Percentiles rank a stretch among this genome's conserved stretches.
Evolutionary conservation across 225 moss, liverwort and hornwort species (phyloP).

Genomic region (Bryum argenteum): DNA sequence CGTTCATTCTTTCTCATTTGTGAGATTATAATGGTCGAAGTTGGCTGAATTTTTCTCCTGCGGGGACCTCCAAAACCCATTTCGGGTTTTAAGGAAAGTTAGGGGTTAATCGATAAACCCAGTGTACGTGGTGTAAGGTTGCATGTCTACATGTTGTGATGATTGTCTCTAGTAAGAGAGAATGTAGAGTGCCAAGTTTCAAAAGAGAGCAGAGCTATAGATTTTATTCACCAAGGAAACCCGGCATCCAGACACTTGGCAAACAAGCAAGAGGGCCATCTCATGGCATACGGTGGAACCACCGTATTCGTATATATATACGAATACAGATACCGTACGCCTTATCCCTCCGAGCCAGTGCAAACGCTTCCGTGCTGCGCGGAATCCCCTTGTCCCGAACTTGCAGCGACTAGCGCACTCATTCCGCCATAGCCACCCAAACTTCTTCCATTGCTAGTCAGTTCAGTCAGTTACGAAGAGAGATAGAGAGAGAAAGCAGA

Average conservation of each 20-base stretch:
- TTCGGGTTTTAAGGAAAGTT: too few relatives aligned
- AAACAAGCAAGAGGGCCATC: background rate
- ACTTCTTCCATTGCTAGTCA: background rate
- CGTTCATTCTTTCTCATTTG: too few relatives aligned
- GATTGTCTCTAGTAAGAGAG: too few relatives aligned
- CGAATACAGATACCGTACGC: conserved; percentile 22
- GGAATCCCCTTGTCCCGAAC: background rate
- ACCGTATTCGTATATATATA: background rate
- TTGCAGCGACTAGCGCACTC: background rate
- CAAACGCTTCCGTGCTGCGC: background rate
- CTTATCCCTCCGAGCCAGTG: conserved; percentile 29
- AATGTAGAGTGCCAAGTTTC: too few relatives aligned
- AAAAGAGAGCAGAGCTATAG: too few relatives aligned
- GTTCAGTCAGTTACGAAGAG: background rate
- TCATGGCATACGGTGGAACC: background rate
- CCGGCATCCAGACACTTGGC: conserved; percentile 13
- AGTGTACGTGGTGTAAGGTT: too few relatives aligned
- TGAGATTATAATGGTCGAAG: too few relatives aligned
- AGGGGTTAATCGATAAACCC: too few relatives aligned
- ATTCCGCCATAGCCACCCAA: conserved; percentile 20
- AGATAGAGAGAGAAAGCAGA: background rate
- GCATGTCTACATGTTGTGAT: too few relatives aligned
- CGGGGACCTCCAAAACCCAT: too few relatives aligned
- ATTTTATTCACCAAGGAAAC: too few relatives aligned
- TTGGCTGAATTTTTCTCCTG: too few relatives aligned